Evolutionary conservation across 148 eudicot species (phyloP).

Genomic region (Persicaria maculosa): DNA sequence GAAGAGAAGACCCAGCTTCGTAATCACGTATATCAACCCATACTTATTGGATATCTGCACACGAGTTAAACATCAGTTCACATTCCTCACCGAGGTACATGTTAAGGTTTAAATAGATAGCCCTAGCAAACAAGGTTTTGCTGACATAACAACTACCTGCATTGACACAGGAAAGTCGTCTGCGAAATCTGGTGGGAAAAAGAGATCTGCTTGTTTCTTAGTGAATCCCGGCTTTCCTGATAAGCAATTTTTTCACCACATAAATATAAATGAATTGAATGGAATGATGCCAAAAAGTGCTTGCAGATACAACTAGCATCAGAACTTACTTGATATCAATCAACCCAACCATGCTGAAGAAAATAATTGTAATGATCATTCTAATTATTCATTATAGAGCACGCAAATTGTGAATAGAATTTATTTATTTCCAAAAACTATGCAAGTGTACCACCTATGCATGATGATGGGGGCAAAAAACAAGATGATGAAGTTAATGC

Average conservation of each 20-base stretch:
- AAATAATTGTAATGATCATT: not conserved
- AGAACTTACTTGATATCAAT: not conserved
- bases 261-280: not conserved
- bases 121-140: not conserved
- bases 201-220: conserved; percentile 95
- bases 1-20: conserved; percentile 93
- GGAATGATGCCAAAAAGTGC: not conserved
- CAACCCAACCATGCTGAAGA: not conserved
- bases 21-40: conserved; percentile 80
- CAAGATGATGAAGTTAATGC: not conserved
- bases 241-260: not conserved
- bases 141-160: conserved; percentile 53
- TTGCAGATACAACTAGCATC: not conserved
- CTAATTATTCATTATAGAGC: not conserved
- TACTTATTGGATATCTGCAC: conserved; percentile 84
- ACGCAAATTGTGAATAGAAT: not conserved
- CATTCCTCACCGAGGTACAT: not conserved
- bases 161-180: conserved; percentile 96
- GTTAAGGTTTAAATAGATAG: not conserved
- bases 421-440: not conserved
- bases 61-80: conserved; percentile 5
- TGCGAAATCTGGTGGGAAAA: conserved; percentile 96
- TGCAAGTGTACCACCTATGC: not conserved
- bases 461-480: not conserved
- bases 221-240: conserved; percentile 79